Base-by-base conservation (phyloP, 225 moss, liverwort and hornwort species). In the Sphagnum tenellum region DNA sequence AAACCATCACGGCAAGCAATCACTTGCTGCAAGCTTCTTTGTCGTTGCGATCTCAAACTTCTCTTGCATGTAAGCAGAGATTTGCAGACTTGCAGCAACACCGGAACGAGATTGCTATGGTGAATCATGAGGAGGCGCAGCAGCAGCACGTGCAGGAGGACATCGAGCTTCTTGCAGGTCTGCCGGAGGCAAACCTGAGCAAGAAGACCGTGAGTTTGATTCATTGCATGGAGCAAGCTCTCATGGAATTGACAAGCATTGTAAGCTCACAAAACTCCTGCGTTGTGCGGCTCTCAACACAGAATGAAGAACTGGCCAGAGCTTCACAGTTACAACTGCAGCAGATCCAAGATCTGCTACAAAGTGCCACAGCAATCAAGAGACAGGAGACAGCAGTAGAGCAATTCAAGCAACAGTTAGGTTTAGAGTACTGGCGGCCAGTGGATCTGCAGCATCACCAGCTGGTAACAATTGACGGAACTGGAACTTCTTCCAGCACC, bases 81-180 rank as follows among this genome's bases (percentile, higher is more conserved):
- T 29, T 29, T 29, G 75, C 83, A 44, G 80, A 81, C 45, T 70
- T 85, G 83, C 81, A 87, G 70, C 65, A 71, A 11, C 88, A 89
- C 68, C 82, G 89, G 92, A 81, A 89, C n/a, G 86, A 92, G 65
- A 92, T 85, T 66, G 67, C 90, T 64, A 90, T 89, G 83, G 95
- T 85, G 50, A 29, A 29, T 29, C 29, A 29, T 29, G 29, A 29
- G 29, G 88, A 89, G 59, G 84, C 92, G 48, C 84, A 86, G 75
- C 95, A 96, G 68, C 49, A 92, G 52, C 79, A 86, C 46, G 74
- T 78, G 49, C 88, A 98, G 72, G 85, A 86, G 9, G 92, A 92
- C 60, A 62, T 67, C 55, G 83, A 91, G 57, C 57, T 98, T 67
- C 65, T 79, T 46, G 72, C 82, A 62, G 64, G 86, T 45, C 85